Evolutionary conservation across 2,329 filamentous ascomycete species (phyloP).

Genomic region (Cladophialophora immunda): DNA sequence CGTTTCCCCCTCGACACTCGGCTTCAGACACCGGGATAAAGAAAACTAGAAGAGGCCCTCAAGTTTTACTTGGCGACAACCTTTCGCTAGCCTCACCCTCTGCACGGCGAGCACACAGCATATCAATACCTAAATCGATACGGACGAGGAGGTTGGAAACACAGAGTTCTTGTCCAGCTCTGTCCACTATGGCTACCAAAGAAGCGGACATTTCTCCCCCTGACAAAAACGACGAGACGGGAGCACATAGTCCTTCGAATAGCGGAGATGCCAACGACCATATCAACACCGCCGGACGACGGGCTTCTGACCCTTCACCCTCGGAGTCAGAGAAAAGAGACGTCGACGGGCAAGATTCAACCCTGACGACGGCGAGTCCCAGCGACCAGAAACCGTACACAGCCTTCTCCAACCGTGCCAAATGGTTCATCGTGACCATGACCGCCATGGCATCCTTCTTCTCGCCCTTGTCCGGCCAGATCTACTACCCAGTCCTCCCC

Average conservation of each 20-base stretch:
- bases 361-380: background rate
- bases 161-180: background rate
- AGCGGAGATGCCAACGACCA: background rate
- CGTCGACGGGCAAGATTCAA: constrained; percentile 15
- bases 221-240: background rate
- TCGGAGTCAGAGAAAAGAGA: background rate
- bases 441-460: constrained; percentile 54
- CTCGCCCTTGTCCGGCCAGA: constrained; percentile 60
- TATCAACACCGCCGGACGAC: background rate
- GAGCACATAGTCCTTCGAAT: background rate
- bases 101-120: background rate
- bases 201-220: background rate
- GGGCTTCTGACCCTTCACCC: background rate
- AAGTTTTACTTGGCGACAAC: background rate
- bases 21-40: background rate
- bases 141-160: background rate
- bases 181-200: background rate
- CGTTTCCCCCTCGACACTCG: background rate
- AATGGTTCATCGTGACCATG: constrained; percentile 56
- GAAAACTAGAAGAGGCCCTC: background rate
- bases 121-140: background rate
- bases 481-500: constrained; percentile 48
- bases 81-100: background rate
- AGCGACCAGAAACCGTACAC: constrained; percentile 25
- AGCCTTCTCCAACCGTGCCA: constrained; percentile 43